Percentiles rank a stretch among this genome's conserved stretches.
These are phyloP conservation scores for Cerioporus squamosus DNA, from an alignment of 1,284 basidiomycete species.

Conservation along the genomic window DNA sequence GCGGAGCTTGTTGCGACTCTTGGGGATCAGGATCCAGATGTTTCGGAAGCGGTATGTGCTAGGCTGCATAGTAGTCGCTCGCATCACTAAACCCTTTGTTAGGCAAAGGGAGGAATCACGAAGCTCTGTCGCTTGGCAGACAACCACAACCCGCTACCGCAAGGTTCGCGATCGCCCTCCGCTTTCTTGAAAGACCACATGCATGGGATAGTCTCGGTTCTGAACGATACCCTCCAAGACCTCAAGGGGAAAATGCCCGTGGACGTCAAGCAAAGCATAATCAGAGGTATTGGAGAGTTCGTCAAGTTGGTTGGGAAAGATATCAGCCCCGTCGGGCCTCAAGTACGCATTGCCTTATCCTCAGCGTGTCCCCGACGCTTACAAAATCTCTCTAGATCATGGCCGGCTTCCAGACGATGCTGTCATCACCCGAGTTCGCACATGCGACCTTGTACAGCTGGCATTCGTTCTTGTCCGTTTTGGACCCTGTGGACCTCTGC, in stretches of 20 bases:
- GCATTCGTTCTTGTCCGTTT: slow-evolving; percentile 77
- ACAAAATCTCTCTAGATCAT: slow-evolving; percentile 68
- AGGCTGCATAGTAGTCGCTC: not conserved
- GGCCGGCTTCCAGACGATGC: slow-evolving; percentile 93
- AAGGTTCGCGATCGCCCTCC: slow-evolving; percentile 37
- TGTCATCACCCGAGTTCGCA: slow-evolving; percentile 74
- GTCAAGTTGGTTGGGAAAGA: slow-evolving; percentile 73
- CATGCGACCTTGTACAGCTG: slow-evolving; percentile 85
- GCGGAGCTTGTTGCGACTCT: slow-evolving; percentile 77
- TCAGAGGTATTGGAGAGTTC: slow-evolving; percentile 82
- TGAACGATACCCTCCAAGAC: slow-evolving; percentile 87
- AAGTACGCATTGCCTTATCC: slow-evolving; percentile 55
- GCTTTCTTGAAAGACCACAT: slow-evolving; percentile 74
- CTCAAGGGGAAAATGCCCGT: slow-evolving; percentile 74
- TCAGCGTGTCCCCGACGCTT: not conserved
- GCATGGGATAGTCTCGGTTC: slow-evolving; percentile 79
- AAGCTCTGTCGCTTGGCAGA: slow-evolving; percentile 52
- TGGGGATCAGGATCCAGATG: slow-evolving; percentile 63
- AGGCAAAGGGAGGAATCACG: slow-evolving; percentile 68
- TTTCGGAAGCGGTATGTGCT: slow-evolving; percentile 47
- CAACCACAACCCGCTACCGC: slow-evolving; percentile 23
- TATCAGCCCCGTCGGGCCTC: slow-evolving; percentile 80
- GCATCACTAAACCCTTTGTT: not conserved
- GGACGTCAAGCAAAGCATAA: slow-evolving; percentile 70
- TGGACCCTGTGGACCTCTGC: slow-evolving; percentile 77